phyloP scores from a whole-genome alignment of 169 alveolate species.

The Plasmodium reichenowi region DNA sequence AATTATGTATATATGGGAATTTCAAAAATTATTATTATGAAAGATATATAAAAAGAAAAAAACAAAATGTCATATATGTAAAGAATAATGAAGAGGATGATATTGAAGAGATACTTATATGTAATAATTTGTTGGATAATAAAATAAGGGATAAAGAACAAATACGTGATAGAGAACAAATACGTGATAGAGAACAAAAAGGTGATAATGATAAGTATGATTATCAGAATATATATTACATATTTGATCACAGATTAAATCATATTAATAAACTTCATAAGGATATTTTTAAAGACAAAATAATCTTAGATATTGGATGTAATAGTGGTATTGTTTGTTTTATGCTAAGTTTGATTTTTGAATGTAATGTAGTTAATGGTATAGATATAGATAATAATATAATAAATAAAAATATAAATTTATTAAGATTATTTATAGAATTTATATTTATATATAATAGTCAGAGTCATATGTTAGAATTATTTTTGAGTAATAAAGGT shows the following conservation, averaged over 20 bases:
- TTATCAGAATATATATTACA: not conserved
- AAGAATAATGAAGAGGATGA: not conserved
- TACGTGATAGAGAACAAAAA: not conserved
- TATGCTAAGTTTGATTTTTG: constrained; percentile 42
- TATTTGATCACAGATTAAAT: constrained; percentile 45
- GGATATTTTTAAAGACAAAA: constrained; percentile 36
- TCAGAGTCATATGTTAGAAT: constrained; percentile 41
- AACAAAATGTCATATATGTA: not conserved
- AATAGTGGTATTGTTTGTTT: constrained; percentile 48
- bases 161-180: not conserved
- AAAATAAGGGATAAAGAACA: not conserved
- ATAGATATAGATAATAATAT: constrained; percentile 46
- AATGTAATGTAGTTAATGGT: constrained; percentile 52
- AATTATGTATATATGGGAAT: not conserved
- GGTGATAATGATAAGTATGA: not conserved
- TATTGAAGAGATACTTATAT: too few relatives aligned
- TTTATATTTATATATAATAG: constrained; percentile 35
- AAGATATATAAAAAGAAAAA: constrained; percentile 3
- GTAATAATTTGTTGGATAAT: not conserved
- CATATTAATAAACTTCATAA: constrained; percentile 18
- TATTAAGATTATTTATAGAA: constrained; percentile 39
- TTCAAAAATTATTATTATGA: constrained; percentile 3
- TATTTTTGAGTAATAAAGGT: constrained; percentile 15
- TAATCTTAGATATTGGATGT: constrained; percentile 62
- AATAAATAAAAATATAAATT: constrained; percentile 28